A percentile compares a stretch with the other conserved stretches of the same genome.
Evolutionary conservation across 1,139 yeast species (phyloP).

Genomic region (Magnusiomyces sp.): DNA sequence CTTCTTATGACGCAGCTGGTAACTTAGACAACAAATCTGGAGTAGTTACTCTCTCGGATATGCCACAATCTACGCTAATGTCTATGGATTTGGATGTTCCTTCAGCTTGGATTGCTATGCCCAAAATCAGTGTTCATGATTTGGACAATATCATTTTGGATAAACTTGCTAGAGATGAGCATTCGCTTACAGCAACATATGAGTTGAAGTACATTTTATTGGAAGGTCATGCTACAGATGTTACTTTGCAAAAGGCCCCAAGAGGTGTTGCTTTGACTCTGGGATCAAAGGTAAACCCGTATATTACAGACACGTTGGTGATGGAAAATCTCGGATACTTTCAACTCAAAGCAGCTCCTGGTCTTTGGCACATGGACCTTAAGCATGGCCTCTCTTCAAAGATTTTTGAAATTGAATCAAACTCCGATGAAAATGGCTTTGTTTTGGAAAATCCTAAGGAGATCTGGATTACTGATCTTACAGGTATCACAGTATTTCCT

Average conservation of each 20-base stretch:
- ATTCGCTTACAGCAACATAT: conserved; percentile 36
- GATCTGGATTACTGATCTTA: conserved; percentile 29
- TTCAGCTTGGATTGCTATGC: conserved; percentile 52
- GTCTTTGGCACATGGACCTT: conserved; percentile 47
- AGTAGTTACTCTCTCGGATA: conserved; percentile 27
- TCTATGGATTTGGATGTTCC: conserved; percentile 59
- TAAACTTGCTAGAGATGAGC: conserved; percentile 31
- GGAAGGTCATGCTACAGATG: conserved; percentile 63
- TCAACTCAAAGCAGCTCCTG: conserved; percentile 65
- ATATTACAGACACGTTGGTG: conserved; percentile 48
- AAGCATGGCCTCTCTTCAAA: conserved; percentile 38
- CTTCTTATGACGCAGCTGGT: conserved; percentile 37
- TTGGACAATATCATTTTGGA: conserved; percentile 45
- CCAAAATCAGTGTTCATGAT: conserved; percentile 45
- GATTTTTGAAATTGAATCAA: conserved; percentile 34
- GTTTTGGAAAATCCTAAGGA: conserved; percentile 10
- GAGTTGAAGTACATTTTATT: conserved; percentile 46
- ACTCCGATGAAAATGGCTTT: neutral
- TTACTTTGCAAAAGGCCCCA: conserved; percentile 36
- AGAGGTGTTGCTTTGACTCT: conserved; percentile 46
- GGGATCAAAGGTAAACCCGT: conserved; percentile 20
- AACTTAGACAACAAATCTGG: conserved; percentile 21
- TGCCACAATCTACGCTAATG: conserved; percentile 46
- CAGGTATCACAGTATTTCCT: conserved; percentile 44
- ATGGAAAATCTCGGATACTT: conserved; percentile 72